Percentiles rank a stretch among this genome's conserved stretches.
These are phyloP conservation scores for Stylonectria norvegica DNA, from an alignment of 2,329 filamentous ascomycete species.

Conservation along the genomic window DNA sequence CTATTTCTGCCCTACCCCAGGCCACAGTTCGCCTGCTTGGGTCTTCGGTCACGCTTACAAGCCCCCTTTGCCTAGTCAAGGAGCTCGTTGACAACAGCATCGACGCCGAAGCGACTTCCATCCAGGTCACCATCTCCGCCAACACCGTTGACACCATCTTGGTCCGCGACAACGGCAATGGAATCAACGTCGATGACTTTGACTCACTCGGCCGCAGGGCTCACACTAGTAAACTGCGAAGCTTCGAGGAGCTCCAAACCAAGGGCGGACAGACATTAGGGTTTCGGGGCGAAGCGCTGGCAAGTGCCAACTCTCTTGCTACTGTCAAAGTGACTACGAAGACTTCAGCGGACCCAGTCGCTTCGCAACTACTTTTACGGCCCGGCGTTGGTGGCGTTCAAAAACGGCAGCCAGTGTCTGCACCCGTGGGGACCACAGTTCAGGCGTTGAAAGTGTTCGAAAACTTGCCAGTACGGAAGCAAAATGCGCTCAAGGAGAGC, in stretches of 20 bases:
- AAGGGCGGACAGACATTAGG: constrained; percentile 62
- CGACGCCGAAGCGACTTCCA: constrained; percentile 63
- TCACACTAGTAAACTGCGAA: constrained; percentile 69
- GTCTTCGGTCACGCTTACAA: constrained; percentile 57
- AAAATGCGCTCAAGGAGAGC: constrained; percentile 55
- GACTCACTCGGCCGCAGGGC: constrained; percentile 60
- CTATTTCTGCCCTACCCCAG: constrained; percentile 48
- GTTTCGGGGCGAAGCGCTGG: constrained; percentile 72
- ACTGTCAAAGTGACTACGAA: constrained; percentile 61
- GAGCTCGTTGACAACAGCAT: constrained; percentile 76
- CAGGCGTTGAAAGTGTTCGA: constrained; percentile 57
- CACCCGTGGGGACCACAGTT: constrained; percentile 67
- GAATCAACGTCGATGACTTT: constrained; percentile 62
- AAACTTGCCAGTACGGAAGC: constrained; percentile 60
- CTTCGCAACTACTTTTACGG: constrained; percentile 45
- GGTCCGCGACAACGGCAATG: constrained; percentile 70
- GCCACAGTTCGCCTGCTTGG: constrained; percentile 55
- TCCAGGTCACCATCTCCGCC: constrained; percentile 61
- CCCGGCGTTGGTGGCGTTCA: constrained; percentile 30
- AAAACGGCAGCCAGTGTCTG: constrained; percentile 38
- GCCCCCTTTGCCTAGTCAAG: constrained; percentile 63
- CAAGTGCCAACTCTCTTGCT: constrained; percentile 60
- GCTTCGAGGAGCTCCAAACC: constrained; percentile 57
- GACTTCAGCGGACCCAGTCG: constrained; percentile 58
- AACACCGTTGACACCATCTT: constrained; percentile 68